These are phyloP conservation scores for Darksidea phi DNA, from an alignment of 495 filamentous ascomycete genomes.

Conservation along the genomic window DNA sequence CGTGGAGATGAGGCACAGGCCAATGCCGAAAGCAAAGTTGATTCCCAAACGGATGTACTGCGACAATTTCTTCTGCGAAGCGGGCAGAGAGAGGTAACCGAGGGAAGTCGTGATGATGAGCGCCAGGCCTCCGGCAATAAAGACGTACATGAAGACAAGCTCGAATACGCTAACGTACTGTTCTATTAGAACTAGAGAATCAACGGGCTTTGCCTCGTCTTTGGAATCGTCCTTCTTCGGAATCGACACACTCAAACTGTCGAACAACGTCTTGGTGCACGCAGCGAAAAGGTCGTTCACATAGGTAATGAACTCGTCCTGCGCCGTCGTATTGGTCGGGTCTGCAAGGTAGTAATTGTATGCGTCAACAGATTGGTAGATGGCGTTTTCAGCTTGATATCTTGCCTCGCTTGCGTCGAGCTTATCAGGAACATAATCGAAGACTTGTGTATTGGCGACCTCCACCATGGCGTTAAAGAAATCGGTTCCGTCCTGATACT, in stretches of 20 bases:
- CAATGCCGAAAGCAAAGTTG: conserved; percentile 24
- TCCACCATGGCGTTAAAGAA: neutral
- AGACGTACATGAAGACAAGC: conserved; percentile 47
- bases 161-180: conserved; percentile 42
- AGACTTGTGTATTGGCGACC: conserved; percentile 11
- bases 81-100: conserved; percentile 37
- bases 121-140: conserved; percentile 46
- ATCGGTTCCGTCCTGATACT: neutral
- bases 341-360: neutral
- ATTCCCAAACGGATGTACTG: conserved; percentile 21
- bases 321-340: conserved; percentile 16
- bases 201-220: conserved; percentile 5
- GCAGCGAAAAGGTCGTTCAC: conserved; percentile 13
- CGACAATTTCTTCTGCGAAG: conserved; percentile 7
- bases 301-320: neutral
- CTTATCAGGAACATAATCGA: conserved; percentile 28
- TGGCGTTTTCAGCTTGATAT: conserved; percentile 16
- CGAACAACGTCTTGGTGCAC: conserved; percentile 33
- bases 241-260: conserved; percentile 39
- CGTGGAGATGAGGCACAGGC: conserved; percentile 23
- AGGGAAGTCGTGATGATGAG: conserved; percentile 47
- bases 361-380: conserved; percentile 20
- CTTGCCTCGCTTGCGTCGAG: conserved; percentile 19
- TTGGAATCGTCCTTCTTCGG: conserved; percentile 31
- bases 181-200: conserved; percentile 25